Conservation (phyloP, 2,329 filamentous ascomycete species). For the Neofusicoccum laricinum region DNA sequence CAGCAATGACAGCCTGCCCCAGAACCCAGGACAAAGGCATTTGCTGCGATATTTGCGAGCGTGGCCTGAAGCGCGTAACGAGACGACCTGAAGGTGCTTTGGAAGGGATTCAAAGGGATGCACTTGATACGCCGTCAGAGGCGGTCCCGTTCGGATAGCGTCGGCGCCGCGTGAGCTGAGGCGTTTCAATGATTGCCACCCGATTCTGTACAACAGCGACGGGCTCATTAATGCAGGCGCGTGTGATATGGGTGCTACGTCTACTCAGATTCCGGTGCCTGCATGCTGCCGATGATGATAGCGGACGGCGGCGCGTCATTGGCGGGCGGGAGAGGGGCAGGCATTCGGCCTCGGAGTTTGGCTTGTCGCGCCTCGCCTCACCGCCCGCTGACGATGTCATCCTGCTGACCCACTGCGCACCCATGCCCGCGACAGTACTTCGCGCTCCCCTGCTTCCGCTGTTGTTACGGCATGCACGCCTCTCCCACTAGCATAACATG, state of each 20-base stretch:
- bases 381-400: conserved; percentile 12
- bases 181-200: too few species aligned
- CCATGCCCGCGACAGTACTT: conserved; percentile 8
- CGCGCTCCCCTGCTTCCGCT: conserved; percentile 4
- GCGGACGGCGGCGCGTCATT: neutral
- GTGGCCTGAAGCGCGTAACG: too few species aligned
- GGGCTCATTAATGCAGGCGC: too few species aligned
- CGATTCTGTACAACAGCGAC: neutral
- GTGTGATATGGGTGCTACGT: too few species aligned
- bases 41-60: too few species aligned
- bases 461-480: conserved; percentile 14
- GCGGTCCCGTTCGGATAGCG: too few species aligned
- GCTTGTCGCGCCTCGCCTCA: neutral
- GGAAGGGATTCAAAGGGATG: too few species aligned
- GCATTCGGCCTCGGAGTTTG: neutral
- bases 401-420: conserved; percentile 5
- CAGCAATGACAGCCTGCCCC: too few species aligned
- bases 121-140: neutral
- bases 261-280: neutral
- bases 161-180: too few species aligned
- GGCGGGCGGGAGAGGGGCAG: conserved; percentile 7
- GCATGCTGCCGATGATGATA: neutral
- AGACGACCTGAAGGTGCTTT: too few species aligned
- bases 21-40: too few species aligned
- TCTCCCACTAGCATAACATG: conserved; percentile 32